Evolutionary conservation across 2,329 filamentous ascomycete genomes (phyloP).

Genomic region (Amphichorda felina): DNA sequence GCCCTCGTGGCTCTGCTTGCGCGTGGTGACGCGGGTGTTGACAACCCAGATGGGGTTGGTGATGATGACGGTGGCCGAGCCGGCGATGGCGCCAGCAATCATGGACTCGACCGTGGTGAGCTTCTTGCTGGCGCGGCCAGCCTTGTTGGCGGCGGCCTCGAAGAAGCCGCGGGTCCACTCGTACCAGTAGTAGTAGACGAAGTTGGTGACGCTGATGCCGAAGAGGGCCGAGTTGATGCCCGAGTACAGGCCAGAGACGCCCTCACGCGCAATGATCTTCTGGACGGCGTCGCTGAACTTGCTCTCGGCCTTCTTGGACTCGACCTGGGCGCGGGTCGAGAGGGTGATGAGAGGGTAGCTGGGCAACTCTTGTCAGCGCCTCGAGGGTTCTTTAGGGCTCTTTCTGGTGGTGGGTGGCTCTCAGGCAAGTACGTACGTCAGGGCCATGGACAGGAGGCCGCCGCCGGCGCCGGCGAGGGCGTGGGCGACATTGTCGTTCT

Average conservation of each 20-base stretch:
- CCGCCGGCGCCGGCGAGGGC: conserved; percentile 87
- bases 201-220: conserved; percentile 97
- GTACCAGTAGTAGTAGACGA: conserved; percentile 99
- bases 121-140: conserved; percentile 64
- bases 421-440: conserved; percentile 52
- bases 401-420: conserved; percentile 5
- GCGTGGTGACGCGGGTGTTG: conserved; percentile 95
- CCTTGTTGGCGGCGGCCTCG: conserved; percentile 60
- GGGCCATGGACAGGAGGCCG: conserved; percentile 85
- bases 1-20: conserved; percentile 46
- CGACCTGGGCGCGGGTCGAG: conserved; percentile 93
- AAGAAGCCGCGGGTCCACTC: conserved; percentile 91
- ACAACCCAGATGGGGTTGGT: conserved; percentile 99
- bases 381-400: no score
- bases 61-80: conserved; percentile 84
- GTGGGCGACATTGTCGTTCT: conserved; percentile 95
- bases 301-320: conserved; percentile 84
- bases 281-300: conserved; percentile 73
- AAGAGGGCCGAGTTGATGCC: conserved; percentile 91
- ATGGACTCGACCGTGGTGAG: conserved; percentile 90
- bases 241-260: conserved; percentile 77
- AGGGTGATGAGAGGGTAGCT: conserved; percentile 96
- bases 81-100: conserved; percentile 87
- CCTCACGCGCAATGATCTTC: conserved; percentile 84
- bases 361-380: conserved; percentile 5